These are phyloP conservation scores for Pholiota molesta DNA, from an alignment of 768 basidiomycete species.

Conservation along the genomic window DNA sequence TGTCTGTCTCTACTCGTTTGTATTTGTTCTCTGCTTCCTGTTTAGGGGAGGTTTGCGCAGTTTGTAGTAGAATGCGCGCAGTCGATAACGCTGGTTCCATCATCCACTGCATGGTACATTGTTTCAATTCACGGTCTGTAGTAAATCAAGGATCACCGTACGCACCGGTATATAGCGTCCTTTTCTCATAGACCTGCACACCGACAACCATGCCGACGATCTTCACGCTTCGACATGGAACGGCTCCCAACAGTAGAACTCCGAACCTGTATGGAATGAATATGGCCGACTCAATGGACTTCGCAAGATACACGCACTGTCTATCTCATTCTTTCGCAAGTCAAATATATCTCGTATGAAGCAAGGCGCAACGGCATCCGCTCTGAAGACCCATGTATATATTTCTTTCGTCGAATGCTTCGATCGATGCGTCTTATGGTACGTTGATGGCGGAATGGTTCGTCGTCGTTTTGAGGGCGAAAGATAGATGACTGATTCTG, in stretches of 20 bases:
- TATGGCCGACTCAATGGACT: not conserved
- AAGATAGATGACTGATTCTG: conserved; percentile 13
- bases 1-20: conserved; percentile 3
- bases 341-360: conserved; percentile 53
- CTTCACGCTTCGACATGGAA: conserved; percentile 68
- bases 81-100: conserved; percentile 75
- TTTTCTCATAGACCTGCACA: conserved; percentile 58
- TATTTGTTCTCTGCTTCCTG: conserved; percentile 15
- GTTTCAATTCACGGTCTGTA: not conserved
- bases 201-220: conserved; percentile 70
- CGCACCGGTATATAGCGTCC: conserved; percentile 62
- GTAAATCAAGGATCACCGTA: not conserved
- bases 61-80: conserved; percentile 47
- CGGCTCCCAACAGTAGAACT: conserved; percentile 72
- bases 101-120: conserved; percentile 60
- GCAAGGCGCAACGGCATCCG: conserved; percentile 58
- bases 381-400: conserved; percentile 60
- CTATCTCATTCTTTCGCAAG: conserved; percentile 41
- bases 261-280: conserved; percentile 38
- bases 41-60: conserved; percentile 24
- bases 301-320: conserved; percentile 30
- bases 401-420: conserved; percentile 31
- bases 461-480: conserved; percentile 26
- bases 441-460: not conserved
- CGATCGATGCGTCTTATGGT: not conserved